Conservation (phyloP, 441 rosid species). For the Bocquillonia castaneifolia region DNA sequence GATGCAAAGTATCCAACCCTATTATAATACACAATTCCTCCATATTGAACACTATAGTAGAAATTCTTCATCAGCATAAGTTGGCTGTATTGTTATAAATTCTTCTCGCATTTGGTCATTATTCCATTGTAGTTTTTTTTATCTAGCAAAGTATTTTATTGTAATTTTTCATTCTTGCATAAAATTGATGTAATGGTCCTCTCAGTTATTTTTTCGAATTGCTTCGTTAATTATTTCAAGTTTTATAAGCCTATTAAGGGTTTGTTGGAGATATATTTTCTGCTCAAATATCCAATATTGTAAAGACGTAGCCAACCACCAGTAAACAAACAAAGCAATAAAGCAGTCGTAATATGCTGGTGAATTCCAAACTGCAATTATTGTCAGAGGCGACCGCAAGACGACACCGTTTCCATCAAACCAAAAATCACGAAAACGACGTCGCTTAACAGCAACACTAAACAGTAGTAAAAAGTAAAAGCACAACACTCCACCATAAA, state of each 20-base stretch:
- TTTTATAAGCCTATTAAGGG: too few species aligned
- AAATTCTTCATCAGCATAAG: not conserved
- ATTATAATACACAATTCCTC: conserved; percentile 24
- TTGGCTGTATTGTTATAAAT: too few species aligned
- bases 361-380: too few species aligned
- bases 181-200: not conserved
- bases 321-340: too few species aligned
- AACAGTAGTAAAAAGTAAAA: too few species aligned
- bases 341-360: too few species aligned
- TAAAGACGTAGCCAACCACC: too few species aligned
- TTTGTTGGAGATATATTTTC: too few species aligned
- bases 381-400: not conserved
- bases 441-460: not conserved
- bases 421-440: not conserved
- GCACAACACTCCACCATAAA: too few species aligned
- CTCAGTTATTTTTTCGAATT: not conserved
- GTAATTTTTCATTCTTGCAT: not conserved
- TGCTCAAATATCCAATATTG: too few species aligned
- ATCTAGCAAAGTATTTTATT: not conserved
- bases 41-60: not conserved
- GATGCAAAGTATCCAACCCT: conserved; percentile 93
- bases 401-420: not conserved
- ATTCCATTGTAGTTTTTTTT: conserved; percentile 10
- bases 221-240: too few species aligned
- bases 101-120: too few species aligned